Conservation (phyloP, 495 filamentous ascomycete genomes). For the Aspergillus taichungensis region DNA sequence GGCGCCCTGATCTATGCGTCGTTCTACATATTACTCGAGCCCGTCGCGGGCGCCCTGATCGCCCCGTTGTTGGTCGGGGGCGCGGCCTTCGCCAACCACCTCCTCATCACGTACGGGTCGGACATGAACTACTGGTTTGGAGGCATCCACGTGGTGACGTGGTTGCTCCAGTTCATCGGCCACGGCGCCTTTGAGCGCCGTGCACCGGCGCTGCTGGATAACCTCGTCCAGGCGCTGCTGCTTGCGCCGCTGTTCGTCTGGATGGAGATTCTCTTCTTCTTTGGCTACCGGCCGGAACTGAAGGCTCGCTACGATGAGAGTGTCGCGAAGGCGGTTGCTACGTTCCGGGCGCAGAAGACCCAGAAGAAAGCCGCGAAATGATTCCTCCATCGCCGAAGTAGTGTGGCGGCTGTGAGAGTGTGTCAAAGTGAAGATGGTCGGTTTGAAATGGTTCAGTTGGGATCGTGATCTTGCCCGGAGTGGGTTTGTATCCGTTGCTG, state of each 20-base stretch:
- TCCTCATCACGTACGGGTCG: slow-evolving; percentile 55
- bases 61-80: slow-evolving; percentile 63
- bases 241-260: slow-evolving; percentile 98
- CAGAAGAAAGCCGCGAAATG: slow-evolving; percentile 9
- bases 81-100: slow-evolving; percentile 65
- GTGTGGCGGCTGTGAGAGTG: too few species aligned
- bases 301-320: slow-evolving; percentile 67
- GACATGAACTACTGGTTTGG: slow-evolving; percentile 63
- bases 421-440: too few species aligned
- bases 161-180: slow-evolving; percentile 84
- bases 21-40: slow-evolving; percentile 88
- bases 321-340: slow-evolving; percentile 53
- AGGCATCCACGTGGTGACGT: slow-evolving; percentile 60
- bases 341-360: slow-evolving; percentile 30
- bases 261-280: slow-evolving; percentile 86
- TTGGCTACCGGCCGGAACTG: slow-evolving; percentile 84
- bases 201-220: slow-evolving; percentile 83
- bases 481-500: too few species aligned
- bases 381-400: too few species aligned
- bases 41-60: slow-evolving; percentile 71
- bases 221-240: slow-evolving; percentile 80
- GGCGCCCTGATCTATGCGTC: slow-evolving; percentile 60
- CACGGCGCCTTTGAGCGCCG: slow-evolving; percentile 85
- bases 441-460: too few species aligned
- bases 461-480: too few species aligned